Evolutionary conservation across 352 stramenopile species (phyloP), one percentile per base, ranked within the genome.

Genomic region (Phytopythium helicoides): DNA sequence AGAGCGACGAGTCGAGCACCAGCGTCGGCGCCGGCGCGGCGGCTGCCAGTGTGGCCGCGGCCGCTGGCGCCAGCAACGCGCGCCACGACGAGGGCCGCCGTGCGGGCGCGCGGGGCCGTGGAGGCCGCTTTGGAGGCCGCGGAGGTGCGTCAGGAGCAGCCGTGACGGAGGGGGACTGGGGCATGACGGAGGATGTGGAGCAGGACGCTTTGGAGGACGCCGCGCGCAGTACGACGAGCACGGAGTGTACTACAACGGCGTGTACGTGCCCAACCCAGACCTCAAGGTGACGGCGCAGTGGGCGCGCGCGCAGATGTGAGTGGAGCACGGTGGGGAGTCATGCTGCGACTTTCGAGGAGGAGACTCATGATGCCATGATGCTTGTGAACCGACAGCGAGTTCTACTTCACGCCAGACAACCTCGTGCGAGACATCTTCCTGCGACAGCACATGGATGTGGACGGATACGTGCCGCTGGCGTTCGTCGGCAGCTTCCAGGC

Each of bases 401-500:
- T 94, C 64, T 92, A 92, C 64, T 92, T 94, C 37, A 85, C 79
- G 28, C 77, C 80, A 21, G 80, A 87, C 56, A 94, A 94, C 50
- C 66, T 94, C 42, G 80, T 92, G 55, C 81, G 78, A 19, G 84
- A 94, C 56, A 92, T 89, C 46, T 92, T 94, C 52, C 45, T 92
- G 49, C 81, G 83, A 54, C 81, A 89, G 56, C 76, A 92, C 71
- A 93, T 95, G 80, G 87, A 94, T 56, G 71, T 91, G 12, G 82
- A 95, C 38, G 87, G 86, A 52, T 96, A 81, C 63, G 86, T 96
- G 48, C 87, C 87, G 15, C 62, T 96, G 28, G 86, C 87, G 26
- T 95, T 96, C 48, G 85, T 96, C 12, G 87, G 83, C 48, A 94
- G 84, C 58, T 96, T 96, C 62, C 86, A 94, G 66, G 84, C 85